Evolutionary conservation across 371 early-diverging fungal species (phyloP).

Genomic region (Fennellomyces sp.): DNA sequence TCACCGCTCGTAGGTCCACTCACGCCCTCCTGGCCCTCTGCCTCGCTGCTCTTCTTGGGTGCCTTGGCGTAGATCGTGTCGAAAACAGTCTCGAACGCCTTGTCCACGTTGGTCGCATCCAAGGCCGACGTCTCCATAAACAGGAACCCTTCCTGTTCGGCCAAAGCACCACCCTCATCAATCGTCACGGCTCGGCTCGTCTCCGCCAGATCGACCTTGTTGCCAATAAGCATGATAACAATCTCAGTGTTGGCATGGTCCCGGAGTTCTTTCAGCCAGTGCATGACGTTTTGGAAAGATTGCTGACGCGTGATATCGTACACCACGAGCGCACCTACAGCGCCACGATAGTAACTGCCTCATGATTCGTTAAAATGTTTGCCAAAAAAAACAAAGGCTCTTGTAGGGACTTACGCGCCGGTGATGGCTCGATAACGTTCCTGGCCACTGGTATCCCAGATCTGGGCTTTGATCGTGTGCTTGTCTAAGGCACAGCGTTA

Average conservation of each 20-base stretch:
- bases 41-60: conserved; percentile 41
- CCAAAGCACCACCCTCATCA: conserved; percentile 91
- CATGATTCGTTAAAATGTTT: too few species aligned
- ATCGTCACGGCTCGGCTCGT: conserved; percentile 77
- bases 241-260: conserved; percentile 93
- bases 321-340: conserved; percentile 42
- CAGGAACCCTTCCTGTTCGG: conserved; percentile 81
- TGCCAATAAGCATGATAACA: conserved; percentile 98
- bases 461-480: conserved; percentile 76
- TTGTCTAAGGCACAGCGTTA: conserved; percentile 21
- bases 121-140: conserved; percentile 96
- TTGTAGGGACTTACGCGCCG: conserved; percentile 50
- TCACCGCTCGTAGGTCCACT: conserved; percentile 33
- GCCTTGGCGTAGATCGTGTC: conserved; percentile 43
- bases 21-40: conserved; percentile 20
- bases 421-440: conserved; percentile 84
- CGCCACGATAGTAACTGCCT: conserved; percentile 45
- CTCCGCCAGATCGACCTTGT: conserved; percentile 97
- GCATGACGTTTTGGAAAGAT: conserved; percentile 89
- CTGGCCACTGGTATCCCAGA: conserved; percentile 93
- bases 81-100: conserved; percentile 57
- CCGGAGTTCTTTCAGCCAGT: conserved; percentile 98
- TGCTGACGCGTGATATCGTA: conserved; percentile 96
- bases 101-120: conserved; percentile 89
- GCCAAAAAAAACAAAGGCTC: neutral